Conservation (phyloP, 1,139 yeast species). For the Candida sojae region DNA sequence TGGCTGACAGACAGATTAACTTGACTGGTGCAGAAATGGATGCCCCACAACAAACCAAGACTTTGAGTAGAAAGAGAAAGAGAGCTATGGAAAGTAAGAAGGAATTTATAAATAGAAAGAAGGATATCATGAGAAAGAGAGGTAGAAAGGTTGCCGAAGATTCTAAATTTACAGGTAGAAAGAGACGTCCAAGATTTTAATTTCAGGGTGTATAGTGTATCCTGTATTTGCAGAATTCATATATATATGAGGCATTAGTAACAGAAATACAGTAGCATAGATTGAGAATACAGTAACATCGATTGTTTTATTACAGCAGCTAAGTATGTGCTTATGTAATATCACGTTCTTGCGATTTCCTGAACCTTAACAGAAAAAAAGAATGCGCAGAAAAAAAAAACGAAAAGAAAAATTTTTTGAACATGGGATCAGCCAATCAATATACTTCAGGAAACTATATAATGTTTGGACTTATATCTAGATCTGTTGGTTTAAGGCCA, state of each 20-base stretch:
- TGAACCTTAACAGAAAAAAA: neutral
- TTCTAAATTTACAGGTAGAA: conserved; percentile 90
- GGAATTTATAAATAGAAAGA: conserved; percentile 85
- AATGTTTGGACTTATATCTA: conserved; percentile 19
- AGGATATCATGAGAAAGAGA: conserved; percentile 88
- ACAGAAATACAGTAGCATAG: no score
- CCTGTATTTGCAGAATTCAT: neutral
- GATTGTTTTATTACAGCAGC: no score
- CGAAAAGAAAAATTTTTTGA: neutral
- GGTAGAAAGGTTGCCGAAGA: conserved; percentile 89
- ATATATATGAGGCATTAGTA: neutral
- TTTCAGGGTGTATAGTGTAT: neutral
- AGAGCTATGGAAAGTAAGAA: conserved; percentile 72
- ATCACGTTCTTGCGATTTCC: neutral
- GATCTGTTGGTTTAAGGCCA: conserved; percentile 14
- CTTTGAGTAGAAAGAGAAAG: conserved; percentile 47
- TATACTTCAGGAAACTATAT: neutral
- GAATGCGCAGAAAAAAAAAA: neutral
- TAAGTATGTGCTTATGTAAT: neutral
- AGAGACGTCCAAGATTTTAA: conserved; percentile 82
- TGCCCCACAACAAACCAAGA: conserved; percentile 46
- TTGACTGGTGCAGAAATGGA: conserved; percentile 81
- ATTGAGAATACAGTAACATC: no score
- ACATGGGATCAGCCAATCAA: neutral
- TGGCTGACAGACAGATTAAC: conserved; percentile 67